Evolutionary conservation across 495 filamentous ascomycete species (phyloP).

Genomic region (Mytilinidion resinicola): DNA sequence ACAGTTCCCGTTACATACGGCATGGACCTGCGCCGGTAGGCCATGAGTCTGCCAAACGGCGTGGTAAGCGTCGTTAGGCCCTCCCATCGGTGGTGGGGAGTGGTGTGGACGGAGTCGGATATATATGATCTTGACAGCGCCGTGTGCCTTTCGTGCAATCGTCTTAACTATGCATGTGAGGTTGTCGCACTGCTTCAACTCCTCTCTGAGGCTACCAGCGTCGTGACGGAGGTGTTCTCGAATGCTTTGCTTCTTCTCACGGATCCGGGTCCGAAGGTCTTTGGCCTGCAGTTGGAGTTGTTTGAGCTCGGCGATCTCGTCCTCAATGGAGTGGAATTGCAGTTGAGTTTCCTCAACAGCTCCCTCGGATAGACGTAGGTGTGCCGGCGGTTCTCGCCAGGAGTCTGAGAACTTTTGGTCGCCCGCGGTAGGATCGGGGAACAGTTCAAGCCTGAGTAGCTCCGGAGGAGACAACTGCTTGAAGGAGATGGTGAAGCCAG

Average conservation of each 20-base stretch:
- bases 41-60: slow-evolving; percentile 10
- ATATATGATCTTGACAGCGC: slow-evolving; percentile 22
- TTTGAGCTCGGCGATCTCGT: slow-evolving; percentile 31
- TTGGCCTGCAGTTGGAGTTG: slow-evolving; percentile 27
- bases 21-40: slow-evolving; percentile 9
- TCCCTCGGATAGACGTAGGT: slow-evolving; percentile 17
- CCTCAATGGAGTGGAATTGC: slow-evolving; percentile 14
- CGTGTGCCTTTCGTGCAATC: slow-evolving; percentile 25
- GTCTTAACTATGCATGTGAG: slow-evolving; percentile 30
- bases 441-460: slow-evolving; percentile 23
- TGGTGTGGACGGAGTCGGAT: slow-evolving; percentile 15
- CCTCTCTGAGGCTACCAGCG: slow-evolving; percentile 22
- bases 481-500: slow-evolving; percentile 30
- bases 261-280: slow-evolving; percentile 24
- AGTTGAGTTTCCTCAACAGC: slow-evolving; percentile 1
- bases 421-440: slow-evolving; percentile 12
- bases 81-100: slow-evolving; percentile 15
- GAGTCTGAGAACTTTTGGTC: slow-evolving; percentile 11
- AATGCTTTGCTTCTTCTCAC: slow-evolving; percentile 27
- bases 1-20: neutral
- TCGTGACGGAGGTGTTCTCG: slow-evolving; percentile 22
- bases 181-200: slow-evolving; percentile 36
- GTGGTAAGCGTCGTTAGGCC: slow-evolving; percentile 10
- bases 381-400: slow-evolving; percentile 26
- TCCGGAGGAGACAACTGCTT: slow-evolving; percentile 25